These are phyloP conservation scores for Backusella luteola DNA, from an alignment of 192 early-diverging fungal genomes.

Conservation along the genomic window DNA sequence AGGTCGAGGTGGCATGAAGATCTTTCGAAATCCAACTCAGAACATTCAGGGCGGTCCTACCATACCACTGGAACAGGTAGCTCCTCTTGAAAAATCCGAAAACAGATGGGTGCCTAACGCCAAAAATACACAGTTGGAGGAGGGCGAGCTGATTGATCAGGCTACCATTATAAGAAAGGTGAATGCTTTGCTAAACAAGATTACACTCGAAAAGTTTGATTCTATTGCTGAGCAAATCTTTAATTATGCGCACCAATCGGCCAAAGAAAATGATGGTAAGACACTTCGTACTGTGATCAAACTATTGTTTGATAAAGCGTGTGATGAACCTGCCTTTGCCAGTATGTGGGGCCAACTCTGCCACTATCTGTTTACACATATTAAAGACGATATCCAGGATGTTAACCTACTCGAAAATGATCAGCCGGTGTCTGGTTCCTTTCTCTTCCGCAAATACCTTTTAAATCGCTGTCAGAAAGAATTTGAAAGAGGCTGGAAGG, in stretches of 20 bases:
- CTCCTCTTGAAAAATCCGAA: constrained; percentile 77
- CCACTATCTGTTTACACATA: constrained; percentile 68
- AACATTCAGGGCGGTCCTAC: constrained; percentile 41
- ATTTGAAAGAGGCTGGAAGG: constrained; percentile 90
- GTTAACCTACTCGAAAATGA: constrained; percentile 59
- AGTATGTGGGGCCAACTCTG: constrained; percentile 90
- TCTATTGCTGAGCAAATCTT: constrained; percentile 81
- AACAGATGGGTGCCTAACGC: constrained; percentile 74
- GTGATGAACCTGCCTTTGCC: constrained; percentile 90
- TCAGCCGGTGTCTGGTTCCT: constrained; percentile 52
- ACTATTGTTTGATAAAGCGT: constrained; percentile 92
- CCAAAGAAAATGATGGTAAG: constrained; percentile 63
- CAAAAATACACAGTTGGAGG: constrained; percentile 14
- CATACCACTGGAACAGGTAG: constrained; percentile 58
- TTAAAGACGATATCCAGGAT: constrained; percentile 54
- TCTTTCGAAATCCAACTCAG: constrained; percentile 37
- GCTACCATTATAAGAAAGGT: constrained; percentile 76
- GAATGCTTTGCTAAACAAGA: constrained; percentile 92
- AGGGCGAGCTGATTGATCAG: constrained; percentile 29
- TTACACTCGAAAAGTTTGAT: constrained; percentile 95
- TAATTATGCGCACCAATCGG: constrained; percentile 70
- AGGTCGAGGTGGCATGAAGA: constrained; percentile 28
- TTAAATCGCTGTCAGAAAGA: constrained; percentile 94
- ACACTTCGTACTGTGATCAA: constrained; percentile 83
- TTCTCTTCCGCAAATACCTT: constrained; percentile 87